Percentiles rank a stretch among this genome's conserved stretches.
Conservation (phyloP, 495 filamentous ascomycete genomes). For the Aspergillus panamensis region DNA sequence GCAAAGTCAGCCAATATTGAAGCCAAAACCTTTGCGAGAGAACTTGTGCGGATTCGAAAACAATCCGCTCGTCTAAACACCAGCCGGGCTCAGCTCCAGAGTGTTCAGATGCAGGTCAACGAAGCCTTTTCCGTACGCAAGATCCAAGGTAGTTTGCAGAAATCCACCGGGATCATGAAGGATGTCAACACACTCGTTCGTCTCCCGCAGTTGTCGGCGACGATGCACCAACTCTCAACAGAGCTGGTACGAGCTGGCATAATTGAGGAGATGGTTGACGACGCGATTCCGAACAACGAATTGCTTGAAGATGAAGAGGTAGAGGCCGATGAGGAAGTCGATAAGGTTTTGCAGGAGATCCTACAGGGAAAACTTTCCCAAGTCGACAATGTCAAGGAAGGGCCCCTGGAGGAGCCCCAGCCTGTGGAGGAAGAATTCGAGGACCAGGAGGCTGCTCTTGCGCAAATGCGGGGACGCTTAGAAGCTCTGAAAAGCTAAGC, state of each 20-base stretch:
- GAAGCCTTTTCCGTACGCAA: constrained; percentile 94
- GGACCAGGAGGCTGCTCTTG: constrained; percentile 79
- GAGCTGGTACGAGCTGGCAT: constrained; percentile 93
- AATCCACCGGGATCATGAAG: constrained; percentile 90
- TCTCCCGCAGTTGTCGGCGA: constrained; percentile 80
- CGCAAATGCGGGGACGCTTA: constrained; percentile 87
- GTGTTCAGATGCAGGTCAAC: constrained; percentile 96
- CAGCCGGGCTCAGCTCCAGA: constrained; percentile 84
- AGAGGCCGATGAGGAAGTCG: constrained; percentile 88
- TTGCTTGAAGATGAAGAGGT: constrained; percentile 74
- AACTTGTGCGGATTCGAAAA: constrained; percentile 78
- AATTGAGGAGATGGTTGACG: constrained; percentile 95
- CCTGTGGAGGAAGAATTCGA: constrained; percentile 71
- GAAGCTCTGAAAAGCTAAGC: constrained; percentile 85
- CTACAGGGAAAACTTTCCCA: constrained; percentile 76
- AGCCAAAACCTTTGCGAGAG: constrained; percentile 80
- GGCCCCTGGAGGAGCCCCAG: constrained; percentile 54
- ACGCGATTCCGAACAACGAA: constrained; percentile 71
- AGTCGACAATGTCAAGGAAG: constrained; percentile 53
- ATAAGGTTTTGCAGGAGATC: constrained; percentile 88
- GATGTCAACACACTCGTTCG: constrained; percentile 86
- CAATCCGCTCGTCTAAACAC: constrained; percentile 71
- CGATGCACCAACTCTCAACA: constrained; percentile 83
- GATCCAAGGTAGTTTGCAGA: constrained; percentile 89
- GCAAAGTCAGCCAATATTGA: constrained; percentile 72